Evolutionary conservation across 805 yeast genomes (phyloP), one percentile per base, ranked within the genome.

Genomic region (Diddensiella santjacobensis): DNA sequence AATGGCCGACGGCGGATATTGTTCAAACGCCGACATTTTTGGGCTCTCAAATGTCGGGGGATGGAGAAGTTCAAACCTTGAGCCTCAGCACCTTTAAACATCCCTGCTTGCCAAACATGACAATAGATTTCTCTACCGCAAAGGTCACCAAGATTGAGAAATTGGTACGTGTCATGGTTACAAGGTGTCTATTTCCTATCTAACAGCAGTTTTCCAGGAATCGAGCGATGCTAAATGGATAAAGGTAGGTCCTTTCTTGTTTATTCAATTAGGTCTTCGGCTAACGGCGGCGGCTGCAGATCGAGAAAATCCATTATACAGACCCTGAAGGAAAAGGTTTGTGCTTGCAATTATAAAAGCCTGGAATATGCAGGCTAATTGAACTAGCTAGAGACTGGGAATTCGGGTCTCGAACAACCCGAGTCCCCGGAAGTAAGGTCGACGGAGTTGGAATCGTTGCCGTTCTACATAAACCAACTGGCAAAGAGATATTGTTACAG

Each of bases 391-490:
- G 97, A 36, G 83, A 81, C 44, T 91, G 98, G 97, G 99, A 91
- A 66, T 83, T 81, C 78, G 95, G 96, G 2, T 78, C 84, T 1
- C 74, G 96, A 52, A 77, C 79, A 43, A 89, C 96, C 5, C 72
- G 95, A 45, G 77, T 81, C 6, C 73, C 67, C 22, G 78, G 77
- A 10, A 68, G 81, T 40, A 79, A 77, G 3, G 73, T 83, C 22
- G 99, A 91, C 64, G 98, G 96, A 35, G 36, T 3, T n/a, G 90
- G 91, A 2, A 83, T 91, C 40, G 70, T 90, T 24, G 90, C 96
- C 0, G 70, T 89, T 15, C 66, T 89, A 44, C 74, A 79, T 53
- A 67, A 72, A 22, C 68, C 77, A 4, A 65, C 68, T 15, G 75
- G 75, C 18, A 75, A 80, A 2, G 80, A 78, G 52, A 72, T 69